Evolutionary conservation across 257 asterid species (phyloP).

Genomic region (Eucommia ulmoides): DNA sequence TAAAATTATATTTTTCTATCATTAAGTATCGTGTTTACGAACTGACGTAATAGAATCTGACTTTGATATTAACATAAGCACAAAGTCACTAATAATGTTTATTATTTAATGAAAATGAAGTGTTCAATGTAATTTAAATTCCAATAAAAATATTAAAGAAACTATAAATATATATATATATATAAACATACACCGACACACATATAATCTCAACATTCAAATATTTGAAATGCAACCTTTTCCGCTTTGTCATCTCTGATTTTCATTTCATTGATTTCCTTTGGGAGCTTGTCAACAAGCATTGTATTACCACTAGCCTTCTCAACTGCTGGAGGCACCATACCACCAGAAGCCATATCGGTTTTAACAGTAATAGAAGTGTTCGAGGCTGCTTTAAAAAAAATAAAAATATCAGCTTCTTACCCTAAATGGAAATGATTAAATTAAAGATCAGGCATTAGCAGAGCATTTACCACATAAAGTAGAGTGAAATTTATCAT

Average conservation of each 20-base stretch:
- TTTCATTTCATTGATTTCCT: slow-evolving; percentile 65
- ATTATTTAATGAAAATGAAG: no score
- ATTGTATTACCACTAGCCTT: slow-evolving; percentile 42
- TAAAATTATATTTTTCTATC: no score
- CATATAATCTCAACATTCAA: no score
- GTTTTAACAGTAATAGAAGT: neutral
- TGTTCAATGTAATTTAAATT: no score
- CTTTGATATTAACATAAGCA: no score
- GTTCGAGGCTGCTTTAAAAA: neutral
- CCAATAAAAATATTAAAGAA: no score
- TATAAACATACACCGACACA: no score
- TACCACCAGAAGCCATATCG: slow-evolving; percentile 36
- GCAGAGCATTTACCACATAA: neutral
- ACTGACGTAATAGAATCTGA: no score
- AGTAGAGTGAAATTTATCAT: neutral
- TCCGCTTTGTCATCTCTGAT: slow-evolving; percentile 75
- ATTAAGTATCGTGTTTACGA: no score
- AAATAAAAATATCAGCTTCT: slow-evolving; percentile 8
- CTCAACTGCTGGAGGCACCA: slow-evolving; percentile 31
- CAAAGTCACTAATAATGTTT: no score
- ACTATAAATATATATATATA: no score
- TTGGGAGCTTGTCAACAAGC: slow-evolving; percentile 69
- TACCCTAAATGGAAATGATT: slow-evolving; percentile 7
- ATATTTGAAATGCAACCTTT: slow-evolving; percentile 26
- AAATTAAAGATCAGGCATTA: neutral